These are phyloP conservation scores for Helotiales sp. DNA, from an alignment of 2,329 filamentous ascomycete species.

Conservation along the genomic window DNA sequence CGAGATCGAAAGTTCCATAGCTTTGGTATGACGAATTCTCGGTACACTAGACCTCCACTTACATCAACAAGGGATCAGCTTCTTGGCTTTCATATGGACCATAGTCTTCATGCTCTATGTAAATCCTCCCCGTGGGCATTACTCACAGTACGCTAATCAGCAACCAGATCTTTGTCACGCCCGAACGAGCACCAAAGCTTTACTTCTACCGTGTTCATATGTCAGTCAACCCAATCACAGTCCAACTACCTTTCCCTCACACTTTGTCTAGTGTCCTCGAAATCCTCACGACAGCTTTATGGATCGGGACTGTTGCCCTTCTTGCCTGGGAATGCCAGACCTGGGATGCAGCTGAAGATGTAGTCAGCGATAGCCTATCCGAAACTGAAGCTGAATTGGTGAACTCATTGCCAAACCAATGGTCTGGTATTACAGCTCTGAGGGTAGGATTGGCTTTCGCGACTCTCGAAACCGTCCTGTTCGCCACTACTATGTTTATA, in stretches of 20 bases:
- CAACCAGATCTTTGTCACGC: constrained; percentile 9
- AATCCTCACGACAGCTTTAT: constrained; percentile 5
- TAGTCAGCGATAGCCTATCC: background rate
- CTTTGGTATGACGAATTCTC: background rate
- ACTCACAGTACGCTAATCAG: background rate
- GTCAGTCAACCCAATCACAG: background rate
- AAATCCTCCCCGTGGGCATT: background rate
- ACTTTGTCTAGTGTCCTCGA: constrained; percentile 3
- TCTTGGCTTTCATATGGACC: constrained; percentile 13
- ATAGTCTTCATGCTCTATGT: constrained; percentile 15
- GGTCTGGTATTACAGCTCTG: constrained; percentile 5
- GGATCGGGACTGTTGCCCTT: constrained; percentile 11
- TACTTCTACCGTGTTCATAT: constrained; percentile 14
- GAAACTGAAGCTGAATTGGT: background rate
- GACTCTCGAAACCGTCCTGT: background rate
- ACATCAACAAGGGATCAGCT: constrained; percentile 3
- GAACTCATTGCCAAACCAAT: constrained; percentile 11
- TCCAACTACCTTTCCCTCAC: background rate
- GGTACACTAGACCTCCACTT: background rate
- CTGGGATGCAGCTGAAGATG: constrained; percentile 12
- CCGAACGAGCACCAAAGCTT: constrained; percentile 3
- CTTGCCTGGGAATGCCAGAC: constrained; percentile 17
- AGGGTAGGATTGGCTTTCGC: constrained; percentile 7
- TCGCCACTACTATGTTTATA: constrained; percentile 7
- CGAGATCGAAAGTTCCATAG: constrained; percentile 2